Base-by-base conservation (phyloP, 768 basidiomycete genomes). In the Panaeolus papilionaceus region DNA sequence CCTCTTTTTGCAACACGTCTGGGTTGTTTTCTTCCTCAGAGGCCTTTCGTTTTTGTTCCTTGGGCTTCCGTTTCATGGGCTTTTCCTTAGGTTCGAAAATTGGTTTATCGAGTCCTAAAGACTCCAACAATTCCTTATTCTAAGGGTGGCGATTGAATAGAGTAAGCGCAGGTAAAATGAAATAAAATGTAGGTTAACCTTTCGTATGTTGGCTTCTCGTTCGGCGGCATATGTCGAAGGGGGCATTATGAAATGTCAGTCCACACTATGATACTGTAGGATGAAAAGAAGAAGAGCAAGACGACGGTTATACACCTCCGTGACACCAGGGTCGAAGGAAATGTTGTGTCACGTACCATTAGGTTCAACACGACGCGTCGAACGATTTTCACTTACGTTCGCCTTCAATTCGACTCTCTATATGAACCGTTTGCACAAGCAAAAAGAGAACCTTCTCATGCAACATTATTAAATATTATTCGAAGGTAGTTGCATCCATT, bases 1-100 rank as follows among this genome's bases (percentile, higher is more conserved):
- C 44, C 23, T 71, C 68, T 16, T 1, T 16, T 49, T 23, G 20
- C 47, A 49, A 49, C 47, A 7, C 20, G 47, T 49, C 47, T 9
- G 47, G 23, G 20, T 20, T 20, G 16, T 42, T 54, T 49, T 68
- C 65, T 10, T 66, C 68, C 26, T 65, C 39, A 20, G 68, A 62
- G 23, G 47, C 18, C 39, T 75, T 73, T n/a, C 67, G 67, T 39
- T 68, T 40, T 49, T 85, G 85, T 71, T 90, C 88, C 69, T 80
- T 83, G 0, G 71, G 45, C 16, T 77, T 72, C 40, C 73, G 74
- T 68, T 79, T 75, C 6, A 69, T 70, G 18, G 71, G 68, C 61
- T 77, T 81, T 67, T 85, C 85, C 67, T 80, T 83, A 0, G 86
- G 85, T 68, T 87, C 88, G 23, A 82, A 78, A 1, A 77, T 64